phyloP scores from a whole-genome alignment of 139 green algal genomes.

The Axilococcus clingmanii region DNA sequence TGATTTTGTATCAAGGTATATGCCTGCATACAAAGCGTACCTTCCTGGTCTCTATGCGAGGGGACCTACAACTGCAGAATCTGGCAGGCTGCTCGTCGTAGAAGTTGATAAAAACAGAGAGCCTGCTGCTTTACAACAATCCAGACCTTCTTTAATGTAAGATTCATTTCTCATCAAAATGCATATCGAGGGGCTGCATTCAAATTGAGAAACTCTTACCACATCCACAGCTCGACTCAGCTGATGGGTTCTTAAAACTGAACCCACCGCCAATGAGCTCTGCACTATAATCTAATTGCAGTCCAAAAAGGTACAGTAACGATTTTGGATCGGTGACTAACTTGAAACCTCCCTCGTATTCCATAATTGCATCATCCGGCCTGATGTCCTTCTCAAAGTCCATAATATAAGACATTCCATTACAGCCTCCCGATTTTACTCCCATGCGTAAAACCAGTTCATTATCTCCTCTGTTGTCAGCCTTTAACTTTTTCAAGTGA shows the following conservation, averaged over 20 bases:
- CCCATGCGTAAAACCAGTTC: slow-evolving; percentile 59
- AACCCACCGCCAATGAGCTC: slow-evolving; percentile 75
- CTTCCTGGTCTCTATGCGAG: slow-evolving; percentile 63
- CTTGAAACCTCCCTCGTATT: slow-evolving; percentile 30
- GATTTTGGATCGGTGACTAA: slow-evolving; percentile 76
- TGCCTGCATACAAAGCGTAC: slow-evolving; percentile 95
- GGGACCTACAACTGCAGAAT: slow-evolving; percentile 59
- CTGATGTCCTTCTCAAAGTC: slow-evolving; percentile 72
- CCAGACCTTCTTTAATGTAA: background rate
- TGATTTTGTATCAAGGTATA: slow-evolving; percentile 91
- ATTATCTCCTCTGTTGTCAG: slow-evolving; percentile 31
- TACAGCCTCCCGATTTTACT: slow-evolving; percentile 54
- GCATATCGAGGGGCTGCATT: slow-evolving; percentile 4
- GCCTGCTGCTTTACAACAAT: background rate
- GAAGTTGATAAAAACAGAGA: slow-evolving; percentile 50
- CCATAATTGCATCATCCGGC: slow-evolving; percentile 28
- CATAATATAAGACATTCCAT: slow-evolving; percentile 79
- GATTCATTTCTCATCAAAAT: background rate
- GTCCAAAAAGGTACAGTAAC: slow-evolving; percentile 90
- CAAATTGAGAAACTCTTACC: slow-evolving; percentile 76
- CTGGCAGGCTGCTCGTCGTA: slow-evolving; percentile 54
- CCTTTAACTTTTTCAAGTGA: slow-evolving; percentile 65
- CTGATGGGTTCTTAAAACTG: slow-evolving; percentile 85
- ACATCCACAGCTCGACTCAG: slow-evolving; percentile 65
- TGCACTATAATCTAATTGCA: slow-evolving; percentile 75